phyloP scores from a whole-genome alignment of 495 filamentous ascomycete genomes.

The Aspergillus campestris region DNA sequence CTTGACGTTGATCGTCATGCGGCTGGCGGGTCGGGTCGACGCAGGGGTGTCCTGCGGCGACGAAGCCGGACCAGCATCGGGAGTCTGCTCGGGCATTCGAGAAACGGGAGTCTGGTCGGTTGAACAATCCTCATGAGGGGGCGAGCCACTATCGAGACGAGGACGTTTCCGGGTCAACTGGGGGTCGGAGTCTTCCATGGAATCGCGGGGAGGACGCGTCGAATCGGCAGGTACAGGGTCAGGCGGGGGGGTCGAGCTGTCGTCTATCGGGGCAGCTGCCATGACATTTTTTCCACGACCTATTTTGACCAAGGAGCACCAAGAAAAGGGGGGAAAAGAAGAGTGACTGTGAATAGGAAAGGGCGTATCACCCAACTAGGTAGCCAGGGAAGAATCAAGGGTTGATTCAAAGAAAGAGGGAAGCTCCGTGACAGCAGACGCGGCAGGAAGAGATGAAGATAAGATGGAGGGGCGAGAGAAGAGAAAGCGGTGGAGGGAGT shows the following conservation, averaged over 20 bases:
- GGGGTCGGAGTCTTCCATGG: constrained; percentile 49
- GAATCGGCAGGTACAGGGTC: constrained; percentile 25
- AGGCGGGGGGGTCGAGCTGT: constrained; percentile 39
- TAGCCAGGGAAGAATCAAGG: too few species aligned
- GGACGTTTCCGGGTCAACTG: constrained; percentile 53
- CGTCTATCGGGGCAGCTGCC: constrained; percentile 42
- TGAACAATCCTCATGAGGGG: constrained; percentile 37
- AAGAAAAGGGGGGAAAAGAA: background rate
- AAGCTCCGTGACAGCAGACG: too few species aligned
- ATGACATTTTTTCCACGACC: constrained; percentile 36
- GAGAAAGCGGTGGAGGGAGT: too few species aligned
- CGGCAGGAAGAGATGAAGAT: too few species aligned
- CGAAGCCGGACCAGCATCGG: constrained; percentile 22
- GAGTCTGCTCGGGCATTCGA: constrained; percentile 11
- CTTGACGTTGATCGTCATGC: constrained; percentile 52
- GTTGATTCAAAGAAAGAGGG: too few species aligned
- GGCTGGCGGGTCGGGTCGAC: constrained; percentile 33
- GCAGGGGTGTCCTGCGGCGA: constrained; percentile 25
- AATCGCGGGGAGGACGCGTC: constrained; percentile 30
- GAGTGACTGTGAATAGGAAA: background rate
- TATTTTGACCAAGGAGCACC: constrained; percentile 1
- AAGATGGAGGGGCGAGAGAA: too few species aligned
- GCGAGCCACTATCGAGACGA: constrained; percentile 50
- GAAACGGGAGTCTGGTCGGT: constrained; percentile 23
- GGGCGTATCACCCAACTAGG: too few species aligned